phyloP scores from a whole-genome alignment of 2,329 filamentous ascomycete genomes.

The Graphilbum sp. region DNA sequence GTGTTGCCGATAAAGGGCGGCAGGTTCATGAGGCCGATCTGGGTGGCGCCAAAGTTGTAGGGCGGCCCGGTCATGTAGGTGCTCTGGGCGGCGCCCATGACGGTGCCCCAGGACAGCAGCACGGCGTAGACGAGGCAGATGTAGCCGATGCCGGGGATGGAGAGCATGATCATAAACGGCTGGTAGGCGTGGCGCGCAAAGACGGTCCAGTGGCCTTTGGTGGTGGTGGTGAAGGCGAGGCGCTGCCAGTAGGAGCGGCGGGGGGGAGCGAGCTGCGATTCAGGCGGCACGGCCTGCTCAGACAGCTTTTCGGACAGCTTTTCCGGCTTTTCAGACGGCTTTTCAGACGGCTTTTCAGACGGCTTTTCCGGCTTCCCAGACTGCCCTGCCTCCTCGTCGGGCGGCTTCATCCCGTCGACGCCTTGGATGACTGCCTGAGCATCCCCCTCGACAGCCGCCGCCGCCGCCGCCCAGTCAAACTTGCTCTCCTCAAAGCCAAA shows the following conservation, averaged over 20 bases:
- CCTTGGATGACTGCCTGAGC: background rate
- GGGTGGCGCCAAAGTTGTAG: constrained; percentile 3
- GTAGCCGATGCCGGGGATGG: constrained; percentile 5
- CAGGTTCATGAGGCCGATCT: constrained; percentile 5
- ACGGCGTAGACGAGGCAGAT: constrained; percentile 5
- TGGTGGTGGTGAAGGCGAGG: constrained; percentile 1
- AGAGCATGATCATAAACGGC: constrained; percentile 6
- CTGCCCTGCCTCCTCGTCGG: background rate
- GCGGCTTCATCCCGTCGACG: background rate
- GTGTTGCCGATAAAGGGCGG: constrained; percentile 4
- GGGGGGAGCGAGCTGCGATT: constrained; percentile 2
- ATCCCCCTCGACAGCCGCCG: background rate
- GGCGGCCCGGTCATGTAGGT: constrained; percentile 2
- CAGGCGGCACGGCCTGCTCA: too few species aligned
- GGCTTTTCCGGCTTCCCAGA: too few species aligned
- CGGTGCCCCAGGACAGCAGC: constrained; percentile 2
- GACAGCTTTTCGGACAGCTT: too few species aligned
- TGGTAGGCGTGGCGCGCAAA: constrained; percentile 7
- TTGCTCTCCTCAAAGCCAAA: constrained; percentile 7
- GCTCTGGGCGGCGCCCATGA: constrained; percentile 4
- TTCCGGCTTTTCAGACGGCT: too few species aligned
- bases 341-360: too few species aligned
- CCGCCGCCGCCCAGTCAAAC: constrained; percentile 3
- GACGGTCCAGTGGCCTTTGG: constrained; percentile 1
- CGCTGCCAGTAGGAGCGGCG: constrained; percentile 4